These are phyloP conservation scores for Mycena crocata DNA, from an alignment of 768 basidiomycete genomes.

Conservation along the genomic window DNA sequence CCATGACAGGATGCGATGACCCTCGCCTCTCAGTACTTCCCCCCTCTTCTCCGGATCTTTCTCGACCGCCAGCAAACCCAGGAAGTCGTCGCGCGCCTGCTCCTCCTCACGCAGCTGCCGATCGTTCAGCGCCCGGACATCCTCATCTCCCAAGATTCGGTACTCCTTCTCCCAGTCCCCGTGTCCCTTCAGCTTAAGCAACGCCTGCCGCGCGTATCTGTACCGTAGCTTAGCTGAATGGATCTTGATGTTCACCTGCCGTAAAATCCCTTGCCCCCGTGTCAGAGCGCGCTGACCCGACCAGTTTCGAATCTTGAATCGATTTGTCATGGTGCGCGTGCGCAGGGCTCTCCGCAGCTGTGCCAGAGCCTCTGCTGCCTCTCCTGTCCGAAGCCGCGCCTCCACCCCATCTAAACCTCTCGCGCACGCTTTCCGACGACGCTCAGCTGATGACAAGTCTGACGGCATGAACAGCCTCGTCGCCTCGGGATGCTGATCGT, in stretches of 20 bases:
- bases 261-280: background rate
- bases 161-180: background rate
- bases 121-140: background rate
- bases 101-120: background rate
- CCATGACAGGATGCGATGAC: background rate
- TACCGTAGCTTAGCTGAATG: background rate
- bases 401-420: background rate
- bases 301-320: constrained; percentile 6
- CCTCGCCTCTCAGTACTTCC: background rate
- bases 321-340: background rate
- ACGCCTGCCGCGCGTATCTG: background rate
- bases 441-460: background rate
- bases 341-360: background rate
- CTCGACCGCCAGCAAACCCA: background rate
- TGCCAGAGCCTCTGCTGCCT: constrained; percentile 1
- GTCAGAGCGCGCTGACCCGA: constrained; percentile 1
- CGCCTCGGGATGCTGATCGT: background rate
- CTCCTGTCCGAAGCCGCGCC: background rate
- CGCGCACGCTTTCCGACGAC: background rate
- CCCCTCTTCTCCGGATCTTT: background rate
- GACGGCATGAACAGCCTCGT: constrained; percentile 7
- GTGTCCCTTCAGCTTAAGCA: background rate
- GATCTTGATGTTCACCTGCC: background rate
- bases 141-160: background rate
- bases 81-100: background rate